Conservation (phyloP, 495 filamentous ascomycete genomes). For the Aspergillus mulundensis region DNA sequence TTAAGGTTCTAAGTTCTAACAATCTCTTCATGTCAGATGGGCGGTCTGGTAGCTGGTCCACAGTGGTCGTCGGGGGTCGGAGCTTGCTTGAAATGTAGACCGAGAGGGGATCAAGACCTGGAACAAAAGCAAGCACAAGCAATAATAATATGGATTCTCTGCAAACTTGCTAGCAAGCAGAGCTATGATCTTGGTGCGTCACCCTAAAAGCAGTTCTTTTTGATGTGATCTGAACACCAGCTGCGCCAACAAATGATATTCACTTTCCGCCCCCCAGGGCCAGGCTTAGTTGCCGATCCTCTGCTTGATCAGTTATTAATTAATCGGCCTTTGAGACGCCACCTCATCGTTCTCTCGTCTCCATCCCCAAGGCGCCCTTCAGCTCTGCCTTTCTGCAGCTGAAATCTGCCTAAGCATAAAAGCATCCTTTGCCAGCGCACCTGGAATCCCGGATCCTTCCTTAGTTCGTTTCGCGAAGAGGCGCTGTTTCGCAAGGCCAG, state of each 20-base stretch:
- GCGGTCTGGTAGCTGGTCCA: not conserved
- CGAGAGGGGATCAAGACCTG: not conserved
- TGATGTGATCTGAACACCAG: not conserved
- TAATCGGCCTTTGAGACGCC: not conserved
- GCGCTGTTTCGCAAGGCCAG: not conserved
- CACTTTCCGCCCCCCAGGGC: not conserved
- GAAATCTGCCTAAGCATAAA: not conserved
- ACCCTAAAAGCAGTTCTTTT: slow-evolving; percentile 7
- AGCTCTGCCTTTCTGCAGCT: not conserved
- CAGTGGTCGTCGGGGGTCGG: not conserved
- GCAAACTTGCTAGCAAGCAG: not conserved
- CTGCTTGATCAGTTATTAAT: not conserved
- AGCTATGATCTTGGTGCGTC: slow-evolving; percentile 7
- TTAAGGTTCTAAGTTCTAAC: not conserved
- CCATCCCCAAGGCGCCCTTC: not conserved
- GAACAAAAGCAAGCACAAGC: not conserved
- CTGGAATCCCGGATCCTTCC: not conserved
- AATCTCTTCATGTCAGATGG: slow-evolving; percentile 8
- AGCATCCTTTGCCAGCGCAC: not conserved
- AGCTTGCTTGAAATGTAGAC: not conserved
- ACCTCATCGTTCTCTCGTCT: too few species aligned
- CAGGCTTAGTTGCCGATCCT: slow-evolving; percentile 9
- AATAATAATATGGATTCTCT: not conserved
- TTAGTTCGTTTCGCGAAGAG: not conserved
- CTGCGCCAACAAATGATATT: not conserved